A percentile compares a stretch with the other conserved stretches of the same genome.
These are phyloP conservation scores for Trichoderma orchidacearum DNA, from an alignment of 495 filamentous ascomycete species.

Conservation along the genomic window DNA sequence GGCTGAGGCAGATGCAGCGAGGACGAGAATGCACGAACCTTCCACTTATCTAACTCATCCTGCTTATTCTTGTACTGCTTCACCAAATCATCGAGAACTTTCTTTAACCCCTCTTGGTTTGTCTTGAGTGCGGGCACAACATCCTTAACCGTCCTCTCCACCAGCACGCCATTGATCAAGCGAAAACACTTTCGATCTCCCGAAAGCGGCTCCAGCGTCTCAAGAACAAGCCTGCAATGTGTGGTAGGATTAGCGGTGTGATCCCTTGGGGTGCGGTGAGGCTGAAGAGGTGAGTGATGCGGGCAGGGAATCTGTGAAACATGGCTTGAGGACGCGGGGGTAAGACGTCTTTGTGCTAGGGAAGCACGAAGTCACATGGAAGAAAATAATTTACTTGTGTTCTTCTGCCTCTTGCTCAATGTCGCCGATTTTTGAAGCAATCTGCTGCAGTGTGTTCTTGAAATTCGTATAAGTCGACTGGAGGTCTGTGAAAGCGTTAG, in stretches of 20 bases:
- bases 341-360: not conserved
- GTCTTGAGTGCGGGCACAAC: slow-evolving; percentile 82
- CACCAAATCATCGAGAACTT: slow-evolving; percentile 87
- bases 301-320: not conserved
- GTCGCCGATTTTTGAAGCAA: slow-evolving; percentile 92
- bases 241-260: not conserved
- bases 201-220: slow-evolving; percentile 75
- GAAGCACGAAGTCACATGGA: slow-evolving; percentile 4
- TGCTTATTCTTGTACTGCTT: slow-evolving; percentile 96
- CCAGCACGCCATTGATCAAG: slow-evolving; percentile 93
- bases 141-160: slow-evolving; percentile 86
- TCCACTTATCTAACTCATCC: slow-evolving; percentile 94
- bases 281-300: not conserved
- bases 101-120: slow-evolving; percentile 90
- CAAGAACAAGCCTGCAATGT: slow-evolving; percentile 76
- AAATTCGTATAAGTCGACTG: slow-evolving; percentile 88
- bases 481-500: slow-evolving; percentile 51
- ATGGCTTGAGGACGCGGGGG: not conserved
- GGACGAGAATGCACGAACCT: slow-evolving; percentile 55
- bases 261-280: not conserved
- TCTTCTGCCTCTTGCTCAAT: slow-evolving; percentile 95
- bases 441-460: slow-evolving; percentile 86
- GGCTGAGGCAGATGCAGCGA: not conserved
- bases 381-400: slow-evolving; percentile 63
- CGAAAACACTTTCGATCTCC: slow-evolving; percentile 92